These are phyloP conservation scores for Kwoniella dejecticola DNA, from an alignment of 768 basidiomycete genomes.

Conservation along the genomic window DNA sequence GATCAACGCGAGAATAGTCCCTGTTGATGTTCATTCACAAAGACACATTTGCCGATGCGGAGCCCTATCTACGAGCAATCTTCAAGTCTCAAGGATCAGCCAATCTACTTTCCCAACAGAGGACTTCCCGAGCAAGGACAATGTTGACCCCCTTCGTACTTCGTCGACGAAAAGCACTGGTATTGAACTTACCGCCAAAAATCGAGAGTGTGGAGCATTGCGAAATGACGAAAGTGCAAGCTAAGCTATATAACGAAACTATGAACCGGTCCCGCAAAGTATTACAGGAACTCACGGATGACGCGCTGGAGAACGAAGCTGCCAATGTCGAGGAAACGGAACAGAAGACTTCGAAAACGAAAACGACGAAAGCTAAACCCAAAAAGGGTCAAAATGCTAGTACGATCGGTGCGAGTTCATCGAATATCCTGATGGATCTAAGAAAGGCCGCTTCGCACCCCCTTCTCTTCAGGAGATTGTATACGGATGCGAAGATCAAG, in stretches of 20 bases:
- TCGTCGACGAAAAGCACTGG: constrained; percentile 92
- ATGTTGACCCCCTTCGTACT: constrained; percentile 99
- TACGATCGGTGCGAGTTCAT: constrained; percentile 58
- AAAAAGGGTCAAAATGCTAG: constrained; percentile 42
- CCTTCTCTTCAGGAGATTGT: constrained; percentile 86
- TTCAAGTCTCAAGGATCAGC: constrained; percentile 93
- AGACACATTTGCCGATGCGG: constrained; percentile 74
- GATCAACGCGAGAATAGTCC: constrained; percentile 63
- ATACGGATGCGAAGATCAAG: constrained; percentile 73
- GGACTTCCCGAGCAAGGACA: constrained; percentile 91
- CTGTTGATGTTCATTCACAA: constrained; percentile 97
- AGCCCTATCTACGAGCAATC: constrained; percentile 82
- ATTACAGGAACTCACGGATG: constrained; percentile 42
- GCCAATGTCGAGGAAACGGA: constrained; percentile 51
- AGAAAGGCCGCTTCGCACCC: constrained; percentile 96
- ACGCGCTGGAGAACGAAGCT: constrained; percentile 51
- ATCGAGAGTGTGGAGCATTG: constrained; percentile 94
- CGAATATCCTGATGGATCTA: constrained; percentile 95
- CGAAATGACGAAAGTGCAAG: constrained; percentile 81
- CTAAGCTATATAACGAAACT: constrained; percentile 79
- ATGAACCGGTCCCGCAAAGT: constrained; percentile 82
- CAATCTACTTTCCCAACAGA: constrained; percentile 84
- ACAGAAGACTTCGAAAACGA: constrained; percentile 55
- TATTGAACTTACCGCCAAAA: constrained; percentile 87
- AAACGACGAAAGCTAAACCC: constrained; percentile 56